Conservation (phyloP, 169 alveolate species). For the Plasmodium gallinaceum region DNA sequence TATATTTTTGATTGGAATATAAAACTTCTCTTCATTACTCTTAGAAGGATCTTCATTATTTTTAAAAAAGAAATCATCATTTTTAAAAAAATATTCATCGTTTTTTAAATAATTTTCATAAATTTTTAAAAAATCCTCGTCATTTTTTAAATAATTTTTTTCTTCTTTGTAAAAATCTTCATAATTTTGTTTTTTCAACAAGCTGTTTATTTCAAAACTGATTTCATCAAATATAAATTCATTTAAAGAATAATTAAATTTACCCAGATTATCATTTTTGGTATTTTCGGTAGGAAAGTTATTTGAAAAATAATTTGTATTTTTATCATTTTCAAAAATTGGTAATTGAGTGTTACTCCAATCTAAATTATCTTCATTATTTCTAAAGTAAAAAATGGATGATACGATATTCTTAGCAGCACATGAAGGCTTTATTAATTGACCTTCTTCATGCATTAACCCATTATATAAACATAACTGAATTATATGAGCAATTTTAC, state of each 20-base stretch:
- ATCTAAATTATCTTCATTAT: background rate
- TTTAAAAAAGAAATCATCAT: background rate
- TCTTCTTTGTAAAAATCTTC: background rate
- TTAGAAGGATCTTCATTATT: background rate
- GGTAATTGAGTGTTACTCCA: background rate
- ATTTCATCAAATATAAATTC: too few species aligned
- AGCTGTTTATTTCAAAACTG: too few species aligned
- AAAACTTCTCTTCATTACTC: background rate
- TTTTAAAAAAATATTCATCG: conserved; percentile 5
- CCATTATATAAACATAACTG: conserved; percentile 32
- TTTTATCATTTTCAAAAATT: background rate
- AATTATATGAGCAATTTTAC: conserved; percentile 42
- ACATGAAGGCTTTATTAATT: conserved; percentile 27
- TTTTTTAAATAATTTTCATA: background rate
- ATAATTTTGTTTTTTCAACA: background rate
- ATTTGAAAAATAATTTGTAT: background rate
- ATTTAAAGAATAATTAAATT: too few species aligned
- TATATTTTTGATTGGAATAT: conserved; percentile 5
- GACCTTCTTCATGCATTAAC: conserved; percentile 21
- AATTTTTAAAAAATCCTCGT: conserved; percentile 7
- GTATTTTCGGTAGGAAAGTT: too few species aligned
- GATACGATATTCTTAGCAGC: conserved; percentile 6
- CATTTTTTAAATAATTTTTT: background rate
- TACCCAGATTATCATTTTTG: too few species aligned
- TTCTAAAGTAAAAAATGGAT: conserved; percentile 5